Evolutionary conservation across 441 rosid genomes (phyloP).

Genomic region (Populus hybrid): DNA sequence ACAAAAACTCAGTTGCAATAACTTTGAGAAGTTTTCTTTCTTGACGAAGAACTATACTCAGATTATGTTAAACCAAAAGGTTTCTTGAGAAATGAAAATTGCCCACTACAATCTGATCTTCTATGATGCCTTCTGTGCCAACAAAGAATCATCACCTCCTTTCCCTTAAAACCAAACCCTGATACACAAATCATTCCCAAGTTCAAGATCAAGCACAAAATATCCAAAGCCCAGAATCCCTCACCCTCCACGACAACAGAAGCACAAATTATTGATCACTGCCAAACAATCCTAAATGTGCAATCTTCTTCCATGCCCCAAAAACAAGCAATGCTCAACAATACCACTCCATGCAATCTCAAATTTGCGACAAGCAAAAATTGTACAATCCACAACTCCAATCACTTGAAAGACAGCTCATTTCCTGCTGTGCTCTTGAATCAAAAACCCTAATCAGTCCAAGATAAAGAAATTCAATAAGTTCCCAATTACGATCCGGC

Average conservation of each 20-base stretch:
- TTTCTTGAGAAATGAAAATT: slow-evolving; percentile 30
- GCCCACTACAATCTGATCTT: slow-evolving; percentile 29
- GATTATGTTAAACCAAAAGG: slow-evolving; percentile 37
- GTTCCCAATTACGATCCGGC: slow-evolving; percentile 29
- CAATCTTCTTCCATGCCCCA: slow-evolving; percentile 47
- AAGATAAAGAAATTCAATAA: slow-evolving; percentile 27
- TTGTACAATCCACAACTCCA: slow-evolving; percentile 25
- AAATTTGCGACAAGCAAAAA: slow-evolving; percentile 12
- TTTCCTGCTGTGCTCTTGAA: slow-evolving; percentile 16
- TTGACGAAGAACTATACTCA: slow-evolving; percentile 11
- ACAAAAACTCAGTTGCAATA: slow-evolving; percentile 8
- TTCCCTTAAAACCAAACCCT: slow-evolving; percentile 19
- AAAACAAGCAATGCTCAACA: slow-evolving; percentile 17
- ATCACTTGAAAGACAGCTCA: slow-evolving; percentile 24
- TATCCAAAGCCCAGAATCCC: slow-evolving; percentile 14
- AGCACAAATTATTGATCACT: slow-evolving; percentile 13
- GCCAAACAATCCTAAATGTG: slow-evolving; percentile 21
- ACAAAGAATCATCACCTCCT: slow-evolving; percentile 32
- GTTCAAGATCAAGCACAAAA: slow-evolving; percentile 17
- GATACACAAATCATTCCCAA: slow-evolving; percentile 32
- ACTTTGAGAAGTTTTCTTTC: slow-evolving; percentile 1
- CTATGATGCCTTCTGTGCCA: slow-evolving; percentile 22
- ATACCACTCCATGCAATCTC: slow-evolving; percentile 22
- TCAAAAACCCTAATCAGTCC: slow-evolving; percentile 32
- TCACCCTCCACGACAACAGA: slow-evolving; percentile 12